Percentiles rank a stretch among this genome's conserved stretches.
Evolutionary conservation across 176 grass and related monocot species (phyloP).

Genomic region (Eremochloa ophiuroides): DNA sequence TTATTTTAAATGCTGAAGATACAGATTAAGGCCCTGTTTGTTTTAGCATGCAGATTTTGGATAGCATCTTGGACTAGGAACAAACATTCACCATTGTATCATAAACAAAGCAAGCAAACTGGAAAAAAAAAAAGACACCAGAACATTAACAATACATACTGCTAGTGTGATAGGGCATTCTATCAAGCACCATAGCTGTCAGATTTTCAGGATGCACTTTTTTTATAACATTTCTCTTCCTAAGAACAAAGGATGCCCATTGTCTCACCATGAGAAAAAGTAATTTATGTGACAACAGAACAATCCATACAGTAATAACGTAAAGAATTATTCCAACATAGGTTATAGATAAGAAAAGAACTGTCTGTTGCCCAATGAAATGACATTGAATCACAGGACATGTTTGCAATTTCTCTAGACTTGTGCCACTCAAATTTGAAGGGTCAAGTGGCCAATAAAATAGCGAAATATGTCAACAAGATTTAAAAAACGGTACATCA

Average conservation of each 20-base stretch:
- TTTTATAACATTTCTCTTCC: background rate
- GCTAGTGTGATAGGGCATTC: background rate
- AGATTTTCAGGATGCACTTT: background rate
- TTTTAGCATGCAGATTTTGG: background rate
- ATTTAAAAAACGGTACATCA: background rate
- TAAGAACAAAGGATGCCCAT: background rate
- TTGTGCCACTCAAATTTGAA: background rate
- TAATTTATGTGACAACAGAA: background rate
- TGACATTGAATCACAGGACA: background rate
- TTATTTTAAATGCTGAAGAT: background rate
- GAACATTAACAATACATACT: background rate
- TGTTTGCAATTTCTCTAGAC: background rate
- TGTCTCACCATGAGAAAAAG: background rate
- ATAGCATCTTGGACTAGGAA: background rate
- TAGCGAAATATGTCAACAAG: background rate
- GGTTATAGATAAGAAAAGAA: background rate
- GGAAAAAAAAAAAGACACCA: background rate
- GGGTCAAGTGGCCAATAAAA: background rate
- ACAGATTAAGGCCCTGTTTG: background rate
- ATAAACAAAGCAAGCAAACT: background rate
- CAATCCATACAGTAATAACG: background rate
- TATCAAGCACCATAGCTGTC: background rate
- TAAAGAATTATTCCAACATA: background rate
- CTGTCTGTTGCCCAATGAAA: background rate
- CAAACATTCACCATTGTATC: background rate